phyloP scores from a whole-genome alignment of 768 basidiomycete genomes.

The Ramaria sp. region DNA sequence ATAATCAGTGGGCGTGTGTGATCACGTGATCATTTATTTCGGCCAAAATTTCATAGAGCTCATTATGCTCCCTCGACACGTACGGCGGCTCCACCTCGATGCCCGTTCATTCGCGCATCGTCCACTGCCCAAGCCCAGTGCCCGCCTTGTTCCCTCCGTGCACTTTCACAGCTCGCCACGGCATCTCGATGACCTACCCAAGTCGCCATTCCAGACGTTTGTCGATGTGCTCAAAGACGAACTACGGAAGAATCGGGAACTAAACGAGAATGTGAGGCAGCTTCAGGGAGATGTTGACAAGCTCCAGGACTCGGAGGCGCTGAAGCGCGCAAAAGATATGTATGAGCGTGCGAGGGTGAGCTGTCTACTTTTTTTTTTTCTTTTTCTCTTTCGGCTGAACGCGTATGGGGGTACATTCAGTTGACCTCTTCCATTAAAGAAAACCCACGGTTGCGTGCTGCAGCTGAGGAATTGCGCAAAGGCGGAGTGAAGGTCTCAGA shows the following conservation, averaged over 20 bases:
- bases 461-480: conserved; percentile 86
- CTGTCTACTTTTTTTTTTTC: conserved; percentile 11
- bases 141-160: conserved; percentile 7
- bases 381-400: neutral
- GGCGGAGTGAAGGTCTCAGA: conserved; percentile 88
- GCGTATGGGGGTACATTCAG: conserved; percentile 27
- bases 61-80: conserved; percentile 38
- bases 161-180: conserved; percentile 40
- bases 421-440: conserved; percentile 91
- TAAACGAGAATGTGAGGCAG: conserved; percentile 95
- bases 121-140: conserved; percentile 11
- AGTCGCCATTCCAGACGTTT: conserved; percentile 93
- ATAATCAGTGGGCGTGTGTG: neutral
- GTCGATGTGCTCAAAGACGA: conserved; percentile 91
- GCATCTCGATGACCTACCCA: conserved; percentile 54
- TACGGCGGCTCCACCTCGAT: conserved; percentile 24
- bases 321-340: conserved; percentile 83
- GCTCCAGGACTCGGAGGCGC: conserved; percentile 90
- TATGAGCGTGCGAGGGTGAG: conserved; percentile 91
- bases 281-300: conserved; percentile 97
- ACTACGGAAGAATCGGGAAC: conserved; percentile 83
- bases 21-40: conserved; percentile 1
- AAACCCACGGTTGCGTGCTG: conserved; percentile 84
- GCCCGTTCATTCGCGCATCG: conserved; percentile 16
- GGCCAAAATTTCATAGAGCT: conserved; percentile 6